phyloP scores from a whole-genome alignment of 2,329 filamentous ascomycete genomes.

The Elsinoe arachidis region DNA sequence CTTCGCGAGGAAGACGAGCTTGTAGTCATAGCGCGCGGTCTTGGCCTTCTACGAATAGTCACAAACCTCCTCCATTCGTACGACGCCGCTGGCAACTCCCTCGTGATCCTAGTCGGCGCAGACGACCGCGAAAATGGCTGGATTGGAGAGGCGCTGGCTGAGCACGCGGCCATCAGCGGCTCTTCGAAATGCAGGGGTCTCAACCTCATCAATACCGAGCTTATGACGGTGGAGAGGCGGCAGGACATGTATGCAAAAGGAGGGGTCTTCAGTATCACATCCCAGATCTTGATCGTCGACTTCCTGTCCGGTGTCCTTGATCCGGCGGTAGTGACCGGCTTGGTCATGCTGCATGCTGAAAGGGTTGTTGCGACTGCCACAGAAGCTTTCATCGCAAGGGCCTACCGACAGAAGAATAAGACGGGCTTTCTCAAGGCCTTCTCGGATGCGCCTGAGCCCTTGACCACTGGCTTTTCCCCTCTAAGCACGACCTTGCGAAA shows the following conservation, averaged over 20 bases:
- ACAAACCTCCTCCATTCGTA: constrained; percentile 97
- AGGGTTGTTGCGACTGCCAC: constrained; percentile 74
- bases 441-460: constrained; percentile 85
- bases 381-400: constrained; percentile 89
- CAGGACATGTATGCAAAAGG: constrained; percentile 88
- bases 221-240: constrained; percentile 73
- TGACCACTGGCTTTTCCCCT: constrained; percentile 79
- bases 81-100: constrained; percentile 88
- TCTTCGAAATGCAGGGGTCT: constrained; percentile 74
- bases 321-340: constrained; percentile 74
- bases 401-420: constrained; percentile 93
- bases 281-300: constrained; percentile 88
- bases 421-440: constrained; percentile 91
- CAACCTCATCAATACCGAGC: constrained; percentile 88
- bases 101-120: constrained; percentile 81
- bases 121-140: constrained; percentile 91
- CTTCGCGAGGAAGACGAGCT: constrained; percentile 87
- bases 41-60: constrained; percentile 83
- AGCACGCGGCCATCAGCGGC: constrained; percentile 86
- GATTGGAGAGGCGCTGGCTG: constrained; percentile 92
- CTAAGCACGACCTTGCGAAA: constrained; percentile 86
- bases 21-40: constrained; percentile 80
- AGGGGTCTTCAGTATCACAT: constrained; percentile 92
- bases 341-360: constrained; percentile 84
- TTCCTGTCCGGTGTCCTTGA: constrained; percentile 75